These are phyloP conservation scores for Eruca vesicaria DNA, from an alignment of 441 rosid species.

Conservation along the genomic window DNA sequence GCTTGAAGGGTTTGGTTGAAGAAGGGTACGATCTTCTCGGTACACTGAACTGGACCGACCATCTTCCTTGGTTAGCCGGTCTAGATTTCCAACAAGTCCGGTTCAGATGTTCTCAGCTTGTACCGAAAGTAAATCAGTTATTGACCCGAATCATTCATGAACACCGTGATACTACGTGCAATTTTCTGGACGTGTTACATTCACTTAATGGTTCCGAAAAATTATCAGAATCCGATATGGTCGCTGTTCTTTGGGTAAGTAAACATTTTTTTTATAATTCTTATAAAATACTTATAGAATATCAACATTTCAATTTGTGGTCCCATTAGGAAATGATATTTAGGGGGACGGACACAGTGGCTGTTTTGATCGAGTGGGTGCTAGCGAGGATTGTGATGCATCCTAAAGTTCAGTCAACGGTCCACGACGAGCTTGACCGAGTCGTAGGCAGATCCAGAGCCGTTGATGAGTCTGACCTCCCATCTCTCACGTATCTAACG, in stretches of 20 bases:
- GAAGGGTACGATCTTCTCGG: slow-evolving; percentile 86
- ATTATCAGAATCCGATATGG: slow-evolving; percentile 64
- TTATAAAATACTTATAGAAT: too few species aligned
- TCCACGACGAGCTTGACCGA: slow-evolving; percentile 54
- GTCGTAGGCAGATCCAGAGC: slow-evolving; percentile 50
- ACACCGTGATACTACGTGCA: slow-evolving; percentile 42
- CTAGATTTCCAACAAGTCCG: slow-evolving; percentile 77
- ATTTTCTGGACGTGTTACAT: slow-evolving; percentile 70
- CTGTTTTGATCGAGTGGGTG: slow-evolving; percentile 64
- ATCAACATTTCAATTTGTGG: neutral
- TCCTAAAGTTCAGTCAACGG: slow-evolving; percentile 47
- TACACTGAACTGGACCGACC: slow-evolving; percentile 75
- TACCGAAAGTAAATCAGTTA: slow-evolving; percentile 65
- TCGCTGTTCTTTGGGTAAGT: slow-evolving; percentile 90
- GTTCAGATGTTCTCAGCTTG: slow-evolving; percentile 70
- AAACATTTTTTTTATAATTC: too few species aligned
- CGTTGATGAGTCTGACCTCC: slow-evolving; percentile 45
- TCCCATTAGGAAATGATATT: slow-evolving; percentile 62
- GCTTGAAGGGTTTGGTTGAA: slow-evolving; percentile 59
- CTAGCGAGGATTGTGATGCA: slow-evolving; percentile 65
- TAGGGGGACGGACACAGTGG: slow-evolving; percentile 70
- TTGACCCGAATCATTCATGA: slow-evolving; percentile 55
- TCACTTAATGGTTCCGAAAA: slow-evolving; percentile 60
- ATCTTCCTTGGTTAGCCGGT: slow-evolving; percentile 68
- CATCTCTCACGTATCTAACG: slow-evolving; percentile 43